A percentile compares a stretch with the other conserved stretches of the same genome.
Conservation (phyloP, 140 eudicot species). For the Erigeron philadelphicus region DNA sequence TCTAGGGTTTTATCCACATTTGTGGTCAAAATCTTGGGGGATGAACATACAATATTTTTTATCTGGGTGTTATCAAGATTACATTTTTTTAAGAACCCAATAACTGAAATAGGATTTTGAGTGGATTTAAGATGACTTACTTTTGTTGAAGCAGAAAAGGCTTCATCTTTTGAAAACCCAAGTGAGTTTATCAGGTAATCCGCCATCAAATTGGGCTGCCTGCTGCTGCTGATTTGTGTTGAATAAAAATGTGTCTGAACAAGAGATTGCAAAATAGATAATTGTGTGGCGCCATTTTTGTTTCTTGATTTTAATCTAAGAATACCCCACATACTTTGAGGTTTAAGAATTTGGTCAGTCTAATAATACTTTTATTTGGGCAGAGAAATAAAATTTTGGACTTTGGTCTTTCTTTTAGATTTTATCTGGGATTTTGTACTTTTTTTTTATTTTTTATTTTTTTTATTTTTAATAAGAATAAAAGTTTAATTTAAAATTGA, state of each 20-base stretch:
- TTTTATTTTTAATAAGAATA: too few relatives aligned
- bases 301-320: conserved; percentile 12
- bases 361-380: too few relatives aligned
- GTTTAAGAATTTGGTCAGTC: background rate
- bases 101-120: conserved; percentile 22
- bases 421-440: too few relatives aligned
- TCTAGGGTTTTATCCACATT: conserved; percentile 28
- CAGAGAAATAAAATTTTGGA: too few relatives aligned
- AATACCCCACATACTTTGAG: conserved; percentile 18
- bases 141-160: conserved; percentile 22
- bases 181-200: conserved; percentile 28
- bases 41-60: conserved; percentile 12
- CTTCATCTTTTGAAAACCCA: conserved; percentile 31
- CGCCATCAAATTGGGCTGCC: conserved; percentile 22
- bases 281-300: background rate
- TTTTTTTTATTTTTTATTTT: too few relatives aligned
- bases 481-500: too few relatives aligned
- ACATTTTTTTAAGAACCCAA: conserved; percentile 23
- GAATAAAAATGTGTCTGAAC: conserved; percentile 2
- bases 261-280: background rate
- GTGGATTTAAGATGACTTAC: conserved; percentile 31
- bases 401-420: too few relatives aligned
- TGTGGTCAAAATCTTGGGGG: conserved; percentile 19
- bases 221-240: background rate
- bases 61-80: conserved; percentile 30